Evolutionary conservation across 2,329 filamentous ascomycete genomes (phyloP).

Genomic region (Phaeophleospora eucalypticola): DNA sequence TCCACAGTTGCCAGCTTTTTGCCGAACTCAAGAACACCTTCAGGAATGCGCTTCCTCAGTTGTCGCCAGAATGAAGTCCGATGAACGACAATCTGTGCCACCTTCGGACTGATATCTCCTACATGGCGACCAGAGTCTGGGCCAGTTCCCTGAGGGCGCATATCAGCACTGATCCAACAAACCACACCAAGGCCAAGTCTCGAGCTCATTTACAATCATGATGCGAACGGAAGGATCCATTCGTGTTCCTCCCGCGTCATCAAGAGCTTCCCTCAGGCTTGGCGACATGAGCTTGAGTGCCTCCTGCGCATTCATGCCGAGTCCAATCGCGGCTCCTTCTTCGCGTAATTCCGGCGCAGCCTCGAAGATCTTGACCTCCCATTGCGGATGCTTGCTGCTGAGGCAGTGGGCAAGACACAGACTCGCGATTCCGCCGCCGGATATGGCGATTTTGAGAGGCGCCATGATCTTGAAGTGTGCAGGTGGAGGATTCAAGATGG

Average conservation of each 20-base stretch:
- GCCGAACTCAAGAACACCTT: not conserved
- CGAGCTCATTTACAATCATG: too few species aligned
- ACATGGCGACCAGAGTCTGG: conserved; percentile 2
- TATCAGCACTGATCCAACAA: not conserved
- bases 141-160: too few species aligned
- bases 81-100: conserved; percentile 5
- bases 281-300: conserved; percentile 9
- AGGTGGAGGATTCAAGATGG: too few species aligned
- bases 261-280: conserved; percentile 8
- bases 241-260: conserved; percentile 8
- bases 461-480: too few species aligned
- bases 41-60: not conserved
- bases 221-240: conserved; percentile 6
- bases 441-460: conserved; percentile 23
- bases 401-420: conserved; percentile 9
- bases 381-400: conserved; percentile 4
- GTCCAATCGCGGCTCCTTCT: conserved; percentile 10
- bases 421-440: conserved; percentile 9
- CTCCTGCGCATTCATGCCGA: conserved; percentile 9
- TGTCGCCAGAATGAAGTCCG: conserved; percentile 2
- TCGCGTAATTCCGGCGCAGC: conserved; percentile 2
- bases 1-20: not conserved
- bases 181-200: not conserved
- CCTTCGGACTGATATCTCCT: not conserved
- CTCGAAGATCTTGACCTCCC: conserved; percentile 9